Base-by-base conservation (phyloP, 2,329 filamentous ascomycete species). In the Monilinia fructigena region DNA sequence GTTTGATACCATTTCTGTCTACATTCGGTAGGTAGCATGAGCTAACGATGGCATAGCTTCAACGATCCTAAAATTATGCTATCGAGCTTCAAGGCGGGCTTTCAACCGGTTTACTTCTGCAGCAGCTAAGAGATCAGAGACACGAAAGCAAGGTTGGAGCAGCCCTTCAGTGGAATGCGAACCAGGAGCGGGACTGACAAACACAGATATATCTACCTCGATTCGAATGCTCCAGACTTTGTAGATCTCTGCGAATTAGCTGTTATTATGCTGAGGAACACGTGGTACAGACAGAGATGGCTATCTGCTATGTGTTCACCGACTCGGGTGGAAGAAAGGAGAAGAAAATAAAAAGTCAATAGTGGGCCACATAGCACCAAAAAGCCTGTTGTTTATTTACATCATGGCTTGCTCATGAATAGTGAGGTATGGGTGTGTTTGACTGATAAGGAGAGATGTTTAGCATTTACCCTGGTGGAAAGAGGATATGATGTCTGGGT, bases 351-450 rank as follows among this genome's bases (percentile, higher is more conserved):
- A 64, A 86, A 86, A 70, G 90, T 97, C 73, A 97, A 97, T 76
- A 81, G 82, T 61, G 90, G 90, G 0, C 80, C 82, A 0, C 82
- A 83, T 47, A 89, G 88, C 73, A 72, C 90, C 38, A 85, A 84
- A 78, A 97, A 97, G 80, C 90, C 89, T 72, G 91, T 98, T 59
- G 88, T 95, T 8, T 99, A 98, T 77, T 81, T 99, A 70, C 95
- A 99, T 75, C 95, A 99, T 78, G 95, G 94, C 11, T 83, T 99
- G 67, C 85, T 99, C 75, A 99, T 99, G 95, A 98, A 97, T 79
- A 97, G 93, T 73, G 95, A 99, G 78, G 94, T 99, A 45, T 99
- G 95, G 95, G 92, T 98, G 11, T 96, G 92, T 75, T 80, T 94
- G 75, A 96, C 94, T 0, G 91, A 97, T 71, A 88, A 89, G 72